Conservation (phyloP, 495 filamentous ascomycete genomes). For the Echria macrotheca region DNA sequence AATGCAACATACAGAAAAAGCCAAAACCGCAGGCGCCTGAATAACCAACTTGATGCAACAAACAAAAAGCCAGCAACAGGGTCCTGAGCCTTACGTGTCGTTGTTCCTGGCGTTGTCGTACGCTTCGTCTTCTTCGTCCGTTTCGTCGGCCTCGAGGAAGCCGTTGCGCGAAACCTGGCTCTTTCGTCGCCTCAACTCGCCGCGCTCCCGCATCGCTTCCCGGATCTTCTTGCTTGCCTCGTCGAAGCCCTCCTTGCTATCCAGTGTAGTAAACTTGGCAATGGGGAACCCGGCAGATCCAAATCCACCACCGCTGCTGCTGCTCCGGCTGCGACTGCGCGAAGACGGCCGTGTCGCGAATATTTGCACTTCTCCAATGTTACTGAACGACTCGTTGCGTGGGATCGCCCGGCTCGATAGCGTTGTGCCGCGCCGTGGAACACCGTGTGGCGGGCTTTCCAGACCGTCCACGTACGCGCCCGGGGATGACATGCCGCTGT, state of each 20-base stretch:
- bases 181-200: conserved; percentile 63
- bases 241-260: conserved; percentile 65
- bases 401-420: conserved; percentile 55
- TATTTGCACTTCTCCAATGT: conserved; percentile 77
- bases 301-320: conserved; percentile 51
- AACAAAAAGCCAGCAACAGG: too few relatives aligned
- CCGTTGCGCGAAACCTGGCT: conserved; percentile 49
- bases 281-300: conserved; percentile 56
- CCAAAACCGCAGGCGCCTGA: too few relatives aligned
- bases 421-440: conserved; percentile 34
- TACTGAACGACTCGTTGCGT: conserved; percentile 86
- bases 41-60: too few relatives aligned
- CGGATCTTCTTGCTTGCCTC: conserved; percentile 81
- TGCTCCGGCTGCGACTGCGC: conserved; percentile 64
- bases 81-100: too few relatives aligned
- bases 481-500: conserved; percentile 25
- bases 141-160: conserved; percentile 22
- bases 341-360: conserved; percentile 81
- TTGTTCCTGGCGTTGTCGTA: too few relatives aligned
- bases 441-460: conserved; percentile 22
- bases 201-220: conserved; percentile 83
- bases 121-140: conserved; percentile 19
- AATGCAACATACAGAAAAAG: too few relatives aligned
- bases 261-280: conserved; percentile 66
- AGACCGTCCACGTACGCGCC: conserved; percentile 12